A percentile compares a stretch with the other conserved stretches of the same genome.
Evolutionary conservation across 148 eudicot genomes (phyloP).

Genomic region (Rhododendron kiyosumense): DNA sequence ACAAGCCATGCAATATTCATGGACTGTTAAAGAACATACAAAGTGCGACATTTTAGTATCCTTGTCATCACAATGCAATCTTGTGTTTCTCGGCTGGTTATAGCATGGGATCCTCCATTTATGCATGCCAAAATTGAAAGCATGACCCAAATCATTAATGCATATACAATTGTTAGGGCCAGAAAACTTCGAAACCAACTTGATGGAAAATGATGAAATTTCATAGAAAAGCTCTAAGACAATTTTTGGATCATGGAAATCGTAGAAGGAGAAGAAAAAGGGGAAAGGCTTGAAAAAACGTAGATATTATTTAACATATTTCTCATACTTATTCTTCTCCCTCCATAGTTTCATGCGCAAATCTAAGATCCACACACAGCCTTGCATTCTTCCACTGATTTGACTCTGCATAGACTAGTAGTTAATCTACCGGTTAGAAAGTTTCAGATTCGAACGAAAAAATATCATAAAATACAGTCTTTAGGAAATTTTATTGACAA

Average conservation of each 20-base stretch:
- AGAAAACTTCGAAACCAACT: background rate
- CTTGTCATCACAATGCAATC: too few species aligned
- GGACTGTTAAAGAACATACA: too few species aligned
- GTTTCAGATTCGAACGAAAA: background rate
- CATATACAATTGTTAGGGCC: background rate
- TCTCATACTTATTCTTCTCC: background rate
- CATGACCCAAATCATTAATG: background rate
- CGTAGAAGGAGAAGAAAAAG: background rate
- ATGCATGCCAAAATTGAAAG: too few species aligned
- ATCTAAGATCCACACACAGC: background rate
- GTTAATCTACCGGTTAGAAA: background rate
- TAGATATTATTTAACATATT: background rate
- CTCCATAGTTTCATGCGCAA: background rate
- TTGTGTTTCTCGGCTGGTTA: too few species aligned
- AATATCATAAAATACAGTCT: background rate
- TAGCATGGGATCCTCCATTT: too few species aligned
- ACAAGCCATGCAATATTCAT: too few species aligned
- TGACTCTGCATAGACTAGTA: background rate
- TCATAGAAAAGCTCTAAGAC: background rate
- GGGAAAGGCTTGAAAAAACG: background rate
- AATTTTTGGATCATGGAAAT: background rate
- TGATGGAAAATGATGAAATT: background rate
- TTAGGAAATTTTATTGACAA: background rate
- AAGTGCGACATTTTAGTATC: too few species aligned
- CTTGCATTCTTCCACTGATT: background rate